Evolutionary conservation across 139 green algal species (phyloP), one percentile per base, ranked within the genome.

Genomic region (Chlorella sp.): DNA sequence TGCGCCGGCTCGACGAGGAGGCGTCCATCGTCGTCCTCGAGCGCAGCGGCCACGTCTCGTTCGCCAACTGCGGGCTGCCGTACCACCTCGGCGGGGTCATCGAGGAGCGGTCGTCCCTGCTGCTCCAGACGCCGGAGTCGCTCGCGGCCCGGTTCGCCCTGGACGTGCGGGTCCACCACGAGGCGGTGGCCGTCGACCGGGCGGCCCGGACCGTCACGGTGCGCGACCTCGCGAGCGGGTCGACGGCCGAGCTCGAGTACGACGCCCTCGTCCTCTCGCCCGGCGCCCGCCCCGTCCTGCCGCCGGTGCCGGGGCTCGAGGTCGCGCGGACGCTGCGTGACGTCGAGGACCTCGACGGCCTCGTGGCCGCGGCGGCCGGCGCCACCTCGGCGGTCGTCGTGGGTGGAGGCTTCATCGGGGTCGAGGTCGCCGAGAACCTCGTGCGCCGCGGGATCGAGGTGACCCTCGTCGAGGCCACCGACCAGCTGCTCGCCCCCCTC

Each of bases 381-480:
- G 42, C 29, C 55, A 64, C 14, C 23, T 23, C 55, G 0, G 81
- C 80, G 0, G 81, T 82, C 2, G 74, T 89, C 20, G 69, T 89
- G 14, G 84, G 84, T 49, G 81, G 73, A 31, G 84, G 84, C 33
- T 89, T 89, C 76, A 89, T 89, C 51, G 84, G 83, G 6, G 42
- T 88, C 29, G 83, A 87, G 80, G 84, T 84, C 76, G 65, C 77
- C 34, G 84, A 89, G 72, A 89, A 89, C 74, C 74, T 89, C 32
- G 71, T 81, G 36, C 73, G 86, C 63, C 75, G 74, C 3, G 83
- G 83, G 17, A 71, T 88, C 35, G 69, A 86, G 49, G n/a, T n/a
- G n/a, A n/a, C n/a, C n/a, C n/a, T n/a, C n/a, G n/a, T n/a, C n/a
- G n/a, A n/a, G n/a, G n/a, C n/a, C n/a, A n/a, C n/a, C n/a, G n/a